Evolutionary conservation across 768 basidiomycete genomes (phyloP), one percentile per base, ranked within the genome.

Genomic region (Scleroderma bovista): DNA sequence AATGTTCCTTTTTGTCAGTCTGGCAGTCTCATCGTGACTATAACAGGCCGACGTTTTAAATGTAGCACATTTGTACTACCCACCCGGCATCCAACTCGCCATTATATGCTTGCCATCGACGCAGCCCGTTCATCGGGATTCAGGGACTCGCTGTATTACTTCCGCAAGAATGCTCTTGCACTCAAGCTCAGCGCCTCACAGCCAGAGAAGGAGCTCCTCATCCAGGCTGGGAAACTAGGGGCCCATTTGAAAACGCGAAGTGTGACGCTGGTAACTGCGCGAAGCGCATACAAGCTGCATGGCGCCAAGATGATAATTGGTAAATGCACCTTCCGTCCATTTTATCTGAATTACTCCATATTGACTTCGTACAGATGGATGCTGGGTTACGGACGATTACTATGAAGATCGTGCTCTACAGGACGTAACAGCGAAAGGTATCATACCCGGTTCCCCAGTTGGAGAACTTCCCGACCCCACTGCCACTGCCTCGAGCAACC

Each of bases 111-210:
- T 37, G 93, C 95, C 19, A 98, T 99, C 51, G 96, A 99, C 61
- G 95, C 93, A 3, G 96, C 96, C 1, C 83, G 95, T 23, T 90
- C 91, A 9, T 94, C 92, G 17, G 96, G 96, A 4, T 97, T 93
- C 70, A 81, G 93, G 43, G 96, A 98, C 67, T 97, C 96, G 9
- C 73, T 98, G n/a, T 96, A 97, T 69, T 97, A 97, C 69, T 94
- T 97, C 70, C 86, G 96, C 3, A 80, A 93, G 6, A 96, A 95
- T 55, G 81, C 83, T 0, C 81, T 92, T 24, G 87, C 95, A 15
- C 76, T 93, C 73, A 98, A 98, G 68, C 78, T 96, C 52, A 86
- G 86, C 55, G 91, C 92, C 29, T 88, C 86, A 0, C 87, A 92
- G 51, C 76, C 80, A 16, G 96, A 98, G 69, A 96, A 97, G 65